Evolutionary conservation across 1,139 yeast species (phyloP).

Genomic region (Taphrina betulina): DNA sequence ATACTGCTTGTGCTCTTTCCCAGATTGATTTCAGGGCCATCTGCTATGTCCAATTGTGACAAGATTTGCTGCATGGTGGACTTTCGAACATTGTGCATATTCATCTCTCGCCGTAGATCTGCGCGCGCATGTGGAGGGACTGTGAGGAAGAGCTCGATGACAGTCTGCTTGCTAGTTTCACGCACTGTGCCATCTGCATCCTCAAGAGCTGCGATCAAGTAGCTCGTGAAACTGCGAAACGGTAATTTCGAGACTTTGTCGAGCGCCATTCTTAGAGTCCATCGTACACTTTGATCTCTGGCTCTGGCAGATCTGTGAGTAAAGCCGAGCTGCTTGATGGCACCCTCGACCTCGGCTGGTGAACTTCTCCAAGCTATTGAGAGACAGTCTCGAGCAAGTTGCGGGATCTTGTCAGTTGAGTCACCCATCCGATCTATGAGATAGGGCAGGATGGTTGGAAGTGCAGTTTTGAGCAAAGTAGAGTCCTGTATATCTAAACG

Average conservation of each 20-base stretch:
- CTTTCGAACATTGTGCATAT: conserved; percentile 47
- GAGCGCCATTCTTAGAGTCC: conserved; percentile 43
- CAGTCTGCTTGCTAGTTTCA: conserved; percentile 45
- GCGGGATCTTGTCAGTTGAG: conserved; percentile 48
- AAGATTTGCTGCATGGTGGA: conserved; percentile 36
- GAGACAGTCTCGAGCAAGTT: conserved; percentile 58
- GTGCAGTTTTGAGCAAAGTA: conserved; percentile 52
- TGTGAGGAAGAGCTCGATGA: conserved; percentile 48
- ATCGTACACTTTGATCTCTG: conserved; percentile 49
- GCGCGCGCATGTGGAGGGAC: conserved; percentile 49
- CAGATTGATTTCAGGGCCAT: conserved; percentile 20
- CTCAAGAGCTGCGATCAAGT: conserved; percentile 47
- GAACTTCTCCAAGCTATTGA: conserved; percentile 69
- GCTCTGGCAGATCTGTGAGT: conserved; percentile 48
- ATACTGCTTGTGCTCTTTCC: not conserved
- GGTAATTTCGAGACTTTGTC: conserved; percentile 46
- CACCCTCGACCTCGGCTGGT: conserved; percentile 56
- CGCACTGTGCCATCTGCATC: conserved; percentile 46
- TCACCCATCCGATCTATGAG: conserved; percentile 58
- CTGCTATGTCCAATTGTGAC: conserved; percentile 30
- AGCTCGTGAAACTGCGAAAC: conserved; percentile 49
- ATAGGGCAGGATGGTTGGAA: conserved; percentile 57
- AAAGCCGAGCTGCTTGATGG: conserved; percentile 56
- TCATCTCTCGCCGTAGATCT: conserved; percentile 55
- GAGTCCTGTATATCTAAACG: conserved; percentile 74